Evolutionary conservation across 169 alveolate species (phyloP).

Genomic region (Plasmodium cynomolgi): DNA sequence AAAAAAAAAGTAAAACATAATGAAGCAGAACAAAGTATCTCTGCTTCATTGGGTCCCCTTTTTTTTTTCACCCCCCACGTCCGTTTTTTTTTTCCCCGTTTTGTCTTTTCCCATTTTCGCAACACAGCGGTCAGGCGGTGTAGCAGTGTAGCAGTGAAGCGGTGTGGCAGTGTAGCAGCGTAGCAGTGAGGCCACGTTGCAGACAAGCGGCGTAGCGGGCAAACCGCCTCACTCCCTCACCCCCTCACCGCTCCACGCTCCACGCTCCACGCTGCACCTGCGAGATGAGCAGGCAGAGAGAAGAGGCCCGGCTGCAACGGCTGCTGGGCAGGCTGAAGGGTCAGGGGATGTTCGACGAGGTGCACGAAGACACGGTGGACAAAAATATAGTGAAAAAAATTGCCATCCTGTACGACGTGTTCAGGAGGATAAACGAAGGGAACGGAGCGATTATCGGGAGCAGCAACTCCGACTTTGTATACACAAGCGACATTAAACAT

Average conservation of each 20-base stretch:
- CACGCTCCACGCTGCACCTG: no score
- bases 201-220: no score
- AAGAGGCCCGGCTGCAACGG: slow-evolving; percentile 1
- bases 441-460: not conserved
- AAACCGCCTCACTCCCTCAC: not conserved
- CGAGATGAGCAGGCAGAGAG: not conserved
- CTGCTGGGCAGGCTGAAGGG: not conserved
- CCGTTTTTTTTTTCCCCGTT: not conserved
- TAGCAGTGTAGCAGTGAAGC: not conserved
- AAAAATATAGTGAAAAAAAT: slow-evolving; percentile 56
- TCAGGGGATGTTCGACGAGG: slow-evolving; percentile 38
- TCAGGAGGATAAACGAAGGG: slow-evolving; percentile 24
- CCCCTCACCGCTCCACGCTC: not conserved
- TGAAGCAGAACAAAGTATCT: not conserved
- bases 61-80: not conserved
- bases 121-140: not conserved
- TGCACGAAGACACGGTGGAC: slow-evolving; percentile 18
- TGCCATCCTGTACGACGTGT: slow-evolving; percentile 59
- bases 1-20: not conserved
- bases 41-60: not conserved
- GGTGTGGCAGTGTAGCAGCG: no score
- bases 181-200: not conserved
- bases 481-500: slow-evolving; percentile 63
- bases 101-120: not conserved
- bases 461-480: slow-evolving; percentile 15